These are phyloP conservation scores for Cyathus striatus DNA, from an alignment of 768 basidiomycete species.

Conservation along the genomic window DNA sequence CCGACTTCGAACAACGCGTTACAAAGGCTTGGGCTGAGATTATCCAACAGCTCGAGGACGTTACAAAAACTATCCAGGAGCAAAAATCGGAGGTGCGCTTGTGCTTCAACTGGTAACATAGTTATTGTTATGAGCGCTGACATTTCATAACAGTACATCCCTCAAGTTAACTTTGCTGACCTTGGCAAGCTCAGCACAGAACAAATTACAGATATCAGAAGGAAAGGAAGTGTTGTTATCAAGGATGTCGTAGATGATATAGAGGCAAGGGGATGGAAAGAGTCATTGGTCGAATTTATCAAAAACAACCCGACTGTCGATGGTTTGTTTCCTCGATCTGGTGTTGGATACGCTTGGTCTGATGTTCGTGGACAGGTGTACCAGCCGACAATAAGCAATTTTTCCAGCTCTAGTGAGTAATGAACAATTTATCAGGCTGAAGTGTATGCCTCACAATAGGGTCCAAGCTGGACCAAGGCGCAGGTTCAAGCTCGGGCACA, in stretches of 20 bases:
- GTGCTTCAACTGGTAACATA: not conserved
- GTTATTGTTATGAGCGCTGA: not conserved
- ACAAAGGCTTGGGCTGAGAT: constrained; percentile 57
- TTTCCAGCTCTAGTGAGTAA: constrained; percentile 63
- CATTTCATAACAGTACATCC: constrained; percentile 41
- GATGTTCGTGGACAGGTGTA: constrained; percentile 29
- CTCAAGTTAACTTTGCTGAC: constrained; percentile 55
- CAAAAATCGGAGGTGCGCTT: constrained; percentile 44
- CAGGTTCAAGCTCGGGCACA: constrained; percentile 70
- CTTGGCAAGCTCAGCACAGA: constrained; percentile 41
- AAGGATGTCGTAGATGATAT: constrained; percentile 52
- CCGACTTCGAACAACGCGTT: constrained; percentile 44
- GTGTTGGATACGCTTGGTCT: no score
- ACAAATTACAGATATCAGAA: constrained; percentile 43
- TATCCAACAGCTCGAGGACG: constrained; percentile 41
- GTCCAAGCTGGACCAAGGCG: constrained; percentile 32
- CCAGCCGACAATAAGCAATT: constrained; percentile 65
- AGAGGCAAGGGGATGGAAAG: constrained; percentile 56
- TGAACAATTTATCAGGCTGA: not conserved
- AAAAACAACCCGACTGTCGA: constrained; percentile 49
- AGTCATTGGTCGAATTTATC: constrained; percentile 49
- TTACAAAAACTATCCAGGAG: constrained; percentile 37
- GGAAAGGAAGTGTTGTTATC: constrained; percentile 57
- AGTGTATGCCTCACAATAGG: not conserved
- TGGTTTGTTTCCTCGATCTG: constrained; percentile 42